Conservation (phyloP, 2,329 filamentous ascomycete species). For the Akanthomyces uredinophilus region DNA sequence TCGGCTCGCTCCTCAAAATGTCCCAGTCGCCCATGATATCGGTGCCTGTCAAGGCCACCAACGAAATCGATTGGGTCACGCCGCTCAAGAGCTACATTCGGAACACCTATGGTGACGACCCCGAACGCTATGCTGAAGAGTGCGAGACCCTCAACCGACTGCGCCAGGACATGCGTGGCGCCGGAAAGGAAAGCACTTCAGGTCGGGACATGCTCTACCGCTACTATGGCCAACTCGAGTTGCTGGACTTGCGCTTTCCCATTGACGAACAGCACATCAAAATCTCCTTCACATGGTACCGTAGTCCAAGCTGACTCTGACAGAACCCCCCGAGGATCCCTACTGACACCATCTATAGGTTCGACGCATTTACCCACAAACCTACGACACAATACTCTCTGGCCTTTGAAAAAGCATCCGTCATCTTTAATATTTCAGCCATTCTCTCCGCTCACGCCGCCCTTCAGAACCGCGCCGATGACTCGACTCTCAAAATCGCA, state of each 20-base stretch:
- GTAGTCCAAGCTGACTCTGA: constrained; percentile 17
- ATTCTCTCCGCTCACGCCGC: constrained; percentile 95
- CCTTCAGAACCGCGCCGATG: constrained; percentile 85
- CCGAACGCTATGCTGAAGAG: constrained; percentile 92
- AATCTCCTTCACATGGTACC: constrained; percentile 93
- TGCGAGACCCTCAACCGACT: constrained; percentile 90
- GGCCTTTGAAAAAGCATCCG: constrained; percentile 96
- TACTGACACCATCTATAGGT: constrained; percentile 51
- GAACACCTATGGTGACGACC: constrained; percentile 91
- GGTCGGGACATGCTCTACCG: constrained; percentile 90
- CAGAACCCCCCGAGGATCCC: neutral
- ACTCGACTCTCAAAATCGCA: constrained; percentile 87
- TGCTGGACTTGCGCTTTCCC: constrained; percentile 89
- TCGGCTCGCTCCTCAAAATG: constrained; percentile 43
- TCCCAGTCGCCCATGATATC: constrained; percentile 93
- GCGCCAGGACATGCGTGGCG: constrained; percentile 96
- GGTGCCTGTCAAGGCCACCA: constrained; percentile 85
- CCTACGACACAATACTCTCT: constrained; percentile 94
- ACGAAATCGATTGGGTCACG: constrained; percentile 95
- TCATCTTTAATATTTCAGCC: constrained; percentile 98
- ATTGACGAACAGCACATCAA: constrained; percentile 99
- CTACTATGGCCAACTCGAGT: constrained; percentile 95
- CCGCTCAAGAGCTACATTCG: constrained; percentile 93
- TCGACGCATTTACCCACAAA: constrained; percentile 98
- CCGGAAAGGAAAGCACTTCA: constrained; percentile 91